Evolutionary conservation across 345 rosid species (phyloP), one percentile per base, ranked within the genome.

Genomic region (Cardamine chenopodiifolia): DNA sequence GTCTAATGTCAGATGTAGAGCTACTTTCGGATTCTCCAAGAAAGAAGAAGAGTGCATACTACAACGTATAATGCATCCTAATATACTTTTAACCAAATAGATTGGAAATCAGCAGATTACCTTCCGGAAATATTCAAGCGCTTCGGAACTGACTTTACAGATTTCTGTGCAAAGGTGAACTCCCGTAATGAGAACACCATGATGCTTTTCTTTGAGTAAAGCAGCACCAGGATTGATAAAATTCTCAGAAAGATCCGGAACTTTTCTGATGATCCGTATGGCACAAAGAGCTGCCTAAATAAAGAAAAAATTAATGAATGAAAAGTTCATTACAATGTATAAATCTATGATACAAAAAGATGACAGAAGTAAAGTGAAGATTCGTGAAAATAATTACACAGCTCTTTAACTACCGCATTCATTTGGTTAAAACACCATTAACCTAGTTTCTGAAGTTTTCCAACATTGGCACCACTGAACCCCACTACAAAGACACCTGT

Each of bases 191-290:
- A 92, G 77, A 76, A 90, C 97, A 77, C 99, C 99, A 81, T 95
- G 99, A 79, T 95, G 99, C 78, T 95, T 95, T 86, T 90, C 99
- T 86, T 85, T 92, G 70, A 95, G 96, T 61, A 95, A 85, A 23
- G 92, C 76, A 73, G 97, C 82, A 60, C 90, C 85, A 76, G 89
- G 88, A 79, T 89, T 95, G 76, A 89, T 83, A 82, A 92, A 95
- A 81, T 92, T 95, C 75, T 95, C 99, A 35, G 97, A 89, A 76
- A 95, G 85, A 75, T 92, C 99, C 13, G 99, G 97, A 54, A 94
- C 99, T 82, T 94, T 94, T 87, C 82, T 94, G 78, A 94, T 85
- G 53, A 94, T 91, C 82, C 97, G 79, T 78, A 90, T 86, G 72
- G 97, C 86, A 72, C 99, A 95, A 70, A 95, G 83, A 60, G 99